phyloP scores from a whole-genome alignment of 2,329 filamentous ascomycete genomes.

The Seiridium unicorne region DNA sequence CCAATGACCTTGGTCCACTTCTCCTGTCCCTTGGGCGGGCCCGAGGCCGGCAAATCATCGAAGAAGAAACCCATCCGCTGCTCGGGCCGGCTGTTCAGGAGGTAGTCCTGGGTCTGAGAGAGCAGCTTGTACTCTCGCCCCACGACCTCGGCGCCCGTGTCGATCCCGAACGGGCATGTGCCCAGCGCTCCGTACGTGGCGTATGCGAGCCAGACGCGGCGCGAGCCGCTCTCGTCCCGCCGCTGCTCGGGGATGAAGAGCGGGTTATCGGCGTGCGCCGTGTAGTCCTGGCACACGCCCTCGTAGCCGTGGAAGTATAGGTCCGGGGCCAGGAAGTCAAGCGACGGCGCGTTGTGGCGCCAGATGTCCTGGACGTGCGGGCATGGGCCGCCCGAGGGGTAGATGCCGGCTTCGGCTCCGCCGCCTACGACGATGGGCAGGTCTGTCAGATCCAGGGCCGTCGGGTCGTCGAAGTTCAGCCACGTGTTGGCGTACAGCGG shows the following conservation, averaged over 20 bases:
- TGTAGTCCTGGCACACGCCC: constrained; percentile 33
- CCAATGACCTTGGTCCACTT: constrained; percentile 21
- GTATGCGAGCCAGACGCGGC: constrained; percentile 31
- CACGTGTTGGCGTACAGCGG: constrained; percentile 9
- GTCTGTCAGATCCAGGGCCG: constrained; percentile 22
- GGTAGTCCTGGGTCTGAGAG: constrained; percentile 20
- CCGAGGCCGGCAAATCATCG: constrained; percentile 24
- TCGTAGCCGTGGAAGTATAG: constrained; percentile 48
- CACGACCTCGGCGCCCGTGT: constrained; percentile 28
- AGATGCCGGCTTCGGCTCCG: constrained; percentile 16
- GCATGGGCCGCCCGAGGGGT: constrained; percentile 19
- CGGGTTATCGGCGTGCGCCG: constrained; percentile 30
- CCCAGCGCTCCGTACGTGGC: constrained; percentile 38
- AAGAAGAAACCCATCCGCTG: constrained; percentile 37
- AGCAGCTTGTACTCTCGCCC: constrained; percentile 31
- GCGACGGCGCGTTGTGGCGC: constrained; percentile 29
- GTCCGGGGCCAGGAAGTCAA: constrained; percentile 45
- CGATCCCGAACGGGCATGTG: constrained; percentile 37
- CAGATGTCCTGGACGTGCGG: constrained; percentile 24
- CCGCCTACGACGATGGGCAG: constrained; percentile 18
- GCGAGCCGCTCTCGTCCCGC: constrained; percentile 33
- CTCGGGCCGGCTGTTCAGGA: constrained; percentile 26
- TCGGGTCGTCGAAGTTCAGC: constrained; percentile 13
- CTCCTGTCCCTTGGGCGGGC: constrained; percentile 17
- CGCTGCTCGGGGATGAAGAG: constrained; percentile 43